A percentile compares a stretch with the other conserved stretches of the same genome.
Conservation (phyloP, 1,284 basidiomycete genomes). For the Sanghuangporus sanghuang region DNA sequence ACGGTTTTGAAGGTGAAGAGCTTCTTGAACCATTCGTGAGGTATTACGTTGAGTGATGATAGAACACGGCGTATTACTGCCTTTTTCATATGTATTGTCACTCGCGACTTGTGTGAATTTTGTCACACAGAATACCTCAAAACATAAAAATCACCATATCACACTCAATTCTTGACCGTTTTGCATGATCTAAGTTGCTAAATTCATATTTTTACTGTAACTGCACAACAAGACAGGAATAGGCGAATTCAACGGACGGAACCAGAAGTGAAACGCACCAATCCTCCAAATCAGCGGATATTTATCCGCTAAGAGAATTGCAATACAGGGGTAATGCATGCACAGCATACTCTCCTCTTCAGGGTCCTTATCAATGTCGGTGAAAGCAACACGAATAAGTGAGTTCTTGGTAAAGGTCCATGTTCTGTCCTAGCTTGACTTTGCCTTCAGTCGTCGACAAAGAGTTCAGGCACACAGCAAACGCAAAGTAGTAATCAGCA, state of each 20-base stretch:
- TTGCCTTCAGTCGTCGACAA: background rate
- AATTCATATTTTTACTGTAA: too few relatives aligned
- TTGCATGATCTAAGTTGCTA: too few relatives aligned
- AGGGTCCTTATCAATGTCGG: constrained; percentile 74
- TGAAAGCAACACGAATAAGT: constrained; percentile 94
- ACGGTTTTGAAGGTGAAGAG: constrained; percentile 97
- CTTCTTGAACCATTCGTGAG: constrained; percentile 89
- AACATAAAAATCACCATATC: too few relatives aligned
- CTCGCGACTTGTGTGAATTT: too few relatives aligned
- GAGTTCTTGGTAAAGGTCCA: constrained; percentile 92
- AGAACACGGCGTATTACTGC: constrained; percentile 97
- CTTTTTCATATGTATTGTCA: too few relatives aligned
- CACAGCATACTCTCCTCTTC: constrained; percentile 74
- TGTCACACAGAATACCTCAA: too few relatives aligned
- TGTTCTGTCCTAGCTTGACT: constrained; percentile 91
- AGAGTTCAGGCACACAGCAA: constrained; percentile 17
- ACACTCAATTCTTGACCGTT: too few relatives aligned
- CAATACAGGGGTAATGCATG: constrained; percentile 90
- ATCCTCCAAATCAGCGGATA: constrained; percentile 99
- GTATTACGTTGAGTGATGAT: constrained; percentile 75
- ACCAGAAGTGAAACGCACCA: constrained; percentile 30
- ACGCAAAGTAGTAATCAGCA: constrained; percentile 94
- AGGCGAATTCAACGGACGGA: constrained; percentile 20
- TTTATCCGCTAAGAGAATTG: constrained; percentile 93
- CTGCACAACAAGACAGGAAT: constrained; percentile 35